A percentile compares a stretch with the other conserved stretches of the same genome.
phyloP scores from a whole-genome alignment of 129 eudicot genomes.

The Smallanthus sonchifolius region DNA sequence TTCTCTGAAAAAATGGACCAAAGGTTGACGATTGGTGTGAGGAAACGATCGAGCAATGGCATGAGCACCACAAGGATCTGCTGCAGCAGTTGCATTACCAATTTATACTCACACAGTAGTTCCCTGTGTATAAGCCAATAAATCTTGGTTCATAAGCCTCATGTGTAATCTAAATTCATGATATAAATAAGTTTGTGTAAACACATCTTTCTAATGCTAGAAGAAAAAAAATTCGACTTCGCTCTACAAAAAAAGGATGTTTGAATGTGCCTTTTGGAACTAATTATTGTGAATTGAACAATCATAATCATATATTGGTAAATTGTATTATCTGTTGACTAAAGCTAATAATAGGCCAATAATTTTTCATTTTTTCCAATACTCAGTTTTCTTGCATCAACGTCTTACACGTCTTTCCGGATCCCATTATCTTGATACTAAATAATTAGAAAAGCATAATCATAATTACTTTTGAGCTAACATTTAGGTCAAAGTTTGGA shows the following conservation, averaged over 20 bases:
- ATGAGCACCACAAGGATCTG: slow-evolving; percentile 72
- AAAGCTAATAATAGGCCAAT: too few relatives aligned
- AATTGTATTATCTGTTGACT: too few relatives aligned
- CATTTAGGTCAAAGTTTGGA: background rate
- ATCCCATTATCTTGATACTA: background rate
- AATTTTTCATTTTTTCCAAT: too few relatives aligned
- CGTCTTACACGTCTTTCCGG: background rate
- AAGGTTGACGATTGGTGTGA: slow-evolving; percentile 83
- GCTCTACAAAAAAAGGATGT: background rate
- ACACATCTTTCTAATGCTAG: background rate
- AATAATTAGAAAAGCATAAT: too few relatives aligned
- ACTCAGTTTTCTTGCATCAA: background rate
- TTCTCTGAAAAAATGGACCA: slow-evolving; percentile 90
- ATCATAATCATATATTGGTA: too few relatives aligned
- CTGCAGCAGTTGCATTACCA: slow-evolving; percentile 81
- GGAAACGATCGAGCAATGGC: slow-evolving; percentile 79
- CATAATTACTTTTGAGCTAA: too few relatives aligned
- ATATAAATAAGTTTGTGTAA: background rate
- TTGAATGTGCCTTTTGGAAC: too few relatives aligned
- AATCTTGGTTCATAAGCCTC: slow-evolving; percentile 3
- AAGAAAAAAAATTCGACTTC: background rate
- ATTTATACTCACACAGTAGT: slow-evolving; percentile 81
- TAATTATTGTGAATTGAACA: too few relatives aligned
- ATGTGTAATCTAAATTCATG: slow-evolving; percentile 7
- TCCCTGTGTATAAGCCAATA: slow-evolving; percentile 50